These are phyloP conservation scores for Beauveria sp. DNA, from an alignment of 2,329 filamentous ascomycete species.

Conservation along the genomic window DNA sequence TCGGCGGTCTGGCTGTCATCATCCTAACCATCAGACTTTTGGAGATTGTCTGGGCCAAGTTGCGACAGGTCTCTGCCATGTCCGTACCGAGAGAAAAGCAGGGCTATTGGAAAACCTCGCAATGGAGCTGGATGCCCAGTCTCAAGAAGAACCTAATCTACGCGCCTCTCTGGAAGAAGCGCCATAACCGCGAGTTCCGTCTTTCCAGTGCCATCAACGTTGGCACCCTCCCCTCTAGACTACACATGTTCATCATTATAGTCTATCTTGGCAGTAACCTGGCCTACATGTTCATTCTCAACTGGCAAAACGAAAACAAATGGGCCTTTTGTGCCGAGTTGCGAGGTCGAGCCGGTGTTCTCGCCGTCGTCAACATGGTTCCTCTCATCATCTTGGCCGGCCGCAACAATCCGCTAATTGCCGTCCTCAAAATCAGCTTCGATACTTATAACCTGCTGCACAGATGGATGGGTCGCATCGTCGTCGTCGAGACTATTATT, in stretches of 20 bases:
- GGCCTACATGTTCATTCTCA: conserved; percentile 53
- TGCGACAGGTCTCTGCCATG: conserved; percentile 55
- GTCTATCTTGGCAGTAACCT: conserved; percentile 54
- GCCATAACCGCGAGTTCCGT: conserved; percentile 60
- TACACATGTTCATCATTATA: conserved; percentile 51
- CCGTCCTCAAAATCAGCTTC: conserved; percentile 77
- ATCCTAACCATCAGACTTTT: conserved; percentile 46
- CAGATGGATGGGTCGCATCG: conserved; percentile 70
- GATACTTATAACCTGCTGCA: conserved; percentile 81
- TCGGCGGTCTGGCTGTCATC: conserved; percentile 48
- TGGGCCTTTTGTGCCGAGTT: conserved; percentile 70
- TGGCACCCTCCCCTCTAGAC: conserved; percentile 56
- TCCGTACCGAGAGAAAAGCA: conserved; percentile 43
- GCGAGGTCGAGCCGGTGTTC: conserved; percentile 74
- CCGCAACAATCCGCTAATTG: conserved; percentile 88
- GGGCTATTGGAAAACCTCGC: conserved; percentile 50
- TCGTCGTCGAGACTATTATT: conserved; percentile 58
- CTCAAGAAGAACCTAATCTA: conserved; percentile 54
- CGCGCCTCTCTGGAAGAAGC: conserved; percentile 56
- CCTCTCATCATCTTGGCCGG: conserved; percentile 82
- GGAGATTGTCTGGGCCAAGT: conserved; percentile 47
- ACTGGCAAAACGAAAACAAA: conserved; percentile 50
- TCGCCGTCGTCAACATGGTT: conserved; percentile 85
- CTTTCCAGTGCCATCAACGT: conserved; percentile 53
- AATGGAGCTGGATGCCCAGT: conserved; percentile 53